A percentile compares a stretch with the other conserved stretches of the same genome.
These are phyloP conservation scores for Microsporum audouinii DNA, from an alignment of 2,329 filamentous ascomycete species.

Conservation along the genomic window DNA sequence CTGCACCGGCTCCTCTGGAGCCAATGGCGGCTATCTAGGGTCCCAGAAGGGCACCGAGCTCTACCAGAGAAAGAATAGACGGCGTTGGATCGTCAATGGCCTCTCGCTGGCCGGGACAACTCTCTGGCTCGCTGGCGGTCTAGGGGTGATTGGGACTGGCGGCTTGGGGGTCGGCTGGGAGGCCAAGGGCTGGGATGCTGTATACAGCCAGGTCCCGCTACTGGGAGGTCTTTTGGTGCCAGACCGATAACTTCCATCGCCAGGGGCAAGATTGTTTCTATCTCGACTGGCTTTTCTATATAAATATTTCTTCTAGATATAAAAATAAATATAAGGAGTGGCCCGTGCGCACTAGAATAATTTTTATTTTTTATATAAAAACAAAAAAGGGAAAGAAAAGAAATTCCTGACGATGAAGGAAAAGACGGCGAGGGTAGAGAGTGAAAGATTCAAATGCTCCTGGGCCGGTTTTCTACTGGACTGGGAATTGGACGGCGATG, in stretches of 20 bases:
- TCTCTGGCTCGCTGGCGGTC: conserved; percentile 70
- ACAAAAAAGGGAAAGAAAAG: neutral
- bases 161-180: conserved; percentile 67
- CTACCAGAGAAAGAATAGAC: conserved; percentile 46
- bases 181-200: conserved; percentile 63
- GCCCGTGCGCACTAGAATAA: neutral
- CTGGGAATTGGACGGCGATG: neutral
- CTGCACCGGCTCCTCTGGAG: conserved; percentile 12
- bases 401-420: too few species aligned
- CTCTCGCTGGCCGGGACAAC: conserved; percentile 46
- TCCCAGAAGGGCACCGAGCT: conserved; percentile 42
- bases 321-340: neutral
- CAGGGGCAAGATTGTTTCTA: neutral
- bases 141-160: conserved; percentile 64
- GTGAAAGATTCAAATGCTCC: neutral
- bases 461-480: neutral
- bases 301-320: neutral
- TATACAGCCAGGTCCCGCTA: conserved; percentile 53
- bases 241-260: neutral
- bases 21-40: conserved; percentile 24
- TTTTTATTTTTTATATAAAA: neutral
- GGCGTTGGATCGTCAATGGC: conserved; percentile 62
- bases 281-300: neutral
- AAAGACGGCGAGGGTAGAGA: neutral
- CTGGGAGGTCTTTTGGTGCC: conserved; percentile 28